A percentile compares a stretch with the other conserved stretches of the same genome.
Evolutionary conservation across 192 early-diverging fungal genomes (phyloP).

Genomic region (Coemansia sp.): DNA sequence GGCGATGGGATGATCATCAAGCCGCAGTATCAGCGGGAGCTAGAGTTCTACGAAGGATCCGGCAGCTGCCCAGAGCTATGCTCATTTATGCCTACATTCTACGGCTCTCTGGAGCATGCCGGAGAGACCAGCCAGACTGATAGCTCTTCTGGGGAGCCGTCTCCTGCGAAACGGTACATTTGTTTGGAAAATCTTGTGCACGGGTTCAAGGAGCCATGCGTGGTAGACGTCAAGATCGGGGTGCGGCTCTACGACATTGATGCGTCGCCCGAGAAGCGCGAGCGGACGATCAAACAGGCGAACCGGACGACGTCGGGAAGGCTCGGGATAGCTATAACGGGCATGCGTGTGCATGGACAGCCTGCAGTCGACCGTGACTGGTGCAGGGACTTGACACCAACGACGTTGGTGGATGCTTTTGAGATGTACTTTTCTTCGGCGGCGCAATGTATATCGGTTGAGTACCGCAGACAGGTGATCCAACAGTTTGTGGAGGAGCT

Average conservation of each 20-base stretch:
- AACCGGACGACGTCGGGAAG: conserved; percentile 62
- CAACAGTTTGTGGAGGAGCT: conserved; percentile 63
- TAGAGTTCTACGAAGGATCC: conserved; percentile 69
- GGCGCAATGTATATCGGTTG: conserved; percentile 37
- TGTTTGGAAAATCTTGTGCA: conserved; percentile 77
- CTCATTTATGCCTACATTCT: conserved; percentile 68
- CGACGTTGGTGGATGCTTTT: conserved; percentile 61
- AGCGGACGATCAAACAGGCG: conserved; percentile 66
- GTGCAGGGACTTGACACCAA: conserved; percentile 30
- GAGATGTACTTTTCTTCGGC: conserved; percentile 62
- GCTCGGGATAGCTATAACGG: conserved; percentile 71
- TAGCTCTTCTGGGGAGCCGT: too few species aligned
- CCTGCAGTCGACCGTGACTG: conserved; percentile 15
- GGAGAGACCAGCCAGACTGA: too few species aligned
- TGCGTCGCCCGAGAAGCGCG: conserved; percentile 69
- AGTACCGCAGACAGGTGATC: conserved; percentile 59
- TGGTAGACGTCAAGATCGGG: conserved; percentile 90
- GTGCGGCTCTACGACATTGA: conserved; percentile 71
- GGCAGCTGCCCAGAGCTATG: conserved; percentile 53
- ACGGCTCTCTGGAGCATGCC: conserved; percentile 57
- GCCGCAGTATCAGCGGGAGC: conserved; percentile 61
- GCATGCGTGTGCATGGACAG: conserved; percentile 61
- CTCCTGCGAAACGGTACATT: conserved; percentile 56
- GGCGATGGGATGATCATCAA: conserved; percentile 73
- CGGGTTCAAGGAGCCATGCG: conserved; percentile 70